Evolutionary conservation across 1,139 yeast species (phyloP), one percentile per base, ranked within the genome.

Genomic region (Blastobotrys illinoisensis): DNA sequence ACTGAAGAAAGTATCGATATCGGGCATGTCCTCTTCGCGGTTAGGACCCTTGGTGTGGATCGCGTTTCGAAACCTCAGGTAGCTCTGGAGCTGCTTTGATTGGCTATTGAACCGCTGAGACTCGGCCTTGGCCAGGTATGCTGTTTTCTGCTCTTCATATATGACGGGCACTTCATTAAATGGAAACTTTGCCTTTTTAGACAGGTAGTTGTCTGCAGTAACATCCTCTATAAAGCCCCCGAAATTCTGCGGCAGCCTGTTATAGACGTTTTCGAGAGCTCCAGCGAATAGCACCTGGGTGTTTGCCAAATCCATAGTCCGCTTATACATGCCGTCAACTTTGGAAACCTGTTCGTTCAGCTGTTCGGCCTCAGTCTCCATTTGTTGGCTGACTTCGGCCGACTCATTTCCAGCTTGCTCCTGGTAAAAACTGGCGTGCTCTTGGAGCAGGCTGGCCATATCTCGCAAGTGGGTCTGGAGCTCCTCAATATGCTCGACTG

Each of bases 41-140:
- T 63, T 63, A 14, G 57, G 50, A 9, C 54, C 56, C 16, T 32
- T 32, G 14, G 19, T 56, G 54, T 62, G 63, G 18, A 65, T 59
- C 9, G 50, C 57, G 26, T 56, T 47, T 16, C 65, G 56, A 47
- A 62, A 62, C 24, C 45, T 55, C 60, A 75, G 20, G 77, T 62
- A 62, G 3, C 54, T 49, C 28, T 23, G 24, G 16, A 20, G 14
- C 52, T 32, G 47, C 26, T 44, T 23, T 24, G 44, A 43, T 18
- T 40, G 23, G 36, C 36, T 19, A n/a, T 43, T 26, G n/a, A 50
- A 50, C 16, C 46, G 40, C 48, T 51, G 46, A 43, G 47, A 44
- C 46, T 51, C 50, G 21, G 19, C 20, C 24, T 43, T 36, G 13
- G 26, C 40, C 20, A 47, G 18, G 18, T 48, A 44, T 23, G 16